Evolutionary conservation across 2,329 filamentous ascomycete species (phyloP).

Genomic region (Cylindrodendrum hubeiense): DNA sequence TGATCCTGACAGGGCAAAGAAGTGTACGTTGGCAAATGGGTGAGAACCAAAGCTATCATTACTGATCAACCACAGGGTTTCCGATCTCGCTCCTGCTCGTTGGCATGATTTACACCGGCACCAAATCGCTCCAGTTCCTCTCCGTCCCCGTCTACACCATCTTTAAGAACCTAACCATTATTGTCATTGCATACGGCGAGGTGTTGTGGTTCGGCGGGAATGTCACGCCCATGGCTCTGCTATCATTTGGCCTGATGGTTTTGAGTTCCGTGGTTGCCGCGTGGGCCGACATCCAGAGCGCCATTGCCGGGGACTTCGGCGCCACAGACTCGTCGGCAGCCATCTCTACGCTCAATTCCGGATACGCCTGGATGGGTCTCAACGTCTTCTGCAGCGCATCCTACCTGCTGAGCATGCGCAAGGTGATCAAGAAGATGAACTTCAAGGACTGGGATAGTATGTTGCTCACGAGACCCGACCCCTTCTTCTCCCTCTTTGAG

Average conservation of each 20-base stretch:
- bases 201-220: constrained; percentile 98
- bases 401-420: constrained; percentile 93
- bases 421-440: constrained; percentile 99
- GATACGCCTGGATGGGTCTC: constrained; percentile 97
- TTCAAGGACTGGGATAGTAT: constrained; percentile 99
- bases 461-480: constrained; percentile 53
- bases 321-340: constrained; percentile 75
- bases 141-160: constrained; percentile 99
- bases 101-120: constrained; percentile 98
- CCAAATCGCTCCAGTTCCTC: constrained; percentile 94
- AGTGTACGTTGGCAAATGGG: constrained; percentile 73
- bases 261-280: constrained; percentile 93
- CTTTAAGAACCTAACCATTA: constrained; percentile 99
- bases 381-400: constrained; percentile 96
- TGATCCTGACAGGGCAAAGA: constrained; percentile 88
- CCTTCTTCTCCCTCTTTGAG: background rate
- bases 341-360: constrained; percentile 90
- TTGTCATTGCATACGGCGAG: constrained; percentile 97
- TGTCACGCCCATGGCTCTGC: constrained; percentile 86
- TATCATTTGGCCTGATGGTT: constrained; percentile 97
- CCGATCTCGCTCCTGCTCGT: constrained; percentile 95
- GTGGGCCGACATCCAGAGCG: constrained; percentile 96
- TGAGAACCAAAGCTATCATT: background rate
- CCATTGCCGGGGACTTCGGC: constrained; percentile 72
- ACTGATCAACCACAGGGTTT: constrained; percentile 75